Conservation (phyloP, 2,329 filamentous ascomycete species). For the Scedosporium dehoogii region DNA sequence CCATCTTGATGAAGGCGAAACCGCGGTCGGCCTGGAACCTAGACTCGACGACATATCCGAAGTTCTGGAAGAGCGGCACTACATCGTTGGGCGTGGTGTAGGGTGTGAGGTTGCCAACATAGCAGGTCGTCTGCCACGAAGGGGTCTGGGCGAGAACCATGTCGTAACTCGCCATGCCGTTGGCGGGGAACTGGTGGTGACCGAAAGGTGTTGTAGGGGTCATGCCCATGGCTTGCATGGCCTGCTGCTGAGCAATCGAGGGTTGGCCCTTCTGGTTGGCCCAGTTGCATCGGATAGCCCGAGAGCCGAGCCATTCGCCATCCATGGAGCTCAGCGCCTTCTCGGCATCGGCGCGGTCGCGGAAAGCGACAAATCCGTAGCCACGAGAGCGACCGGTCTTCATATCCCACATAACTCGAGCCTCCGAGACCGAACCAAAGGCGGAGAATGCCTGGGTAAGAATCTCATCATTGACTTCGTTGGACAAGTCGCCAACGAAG, state of each 20-base stretch:
- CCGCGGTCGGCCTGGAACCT: slow-evolving; percentile 96
- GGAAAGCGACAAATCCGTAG: slow-evolving; percentile 96
- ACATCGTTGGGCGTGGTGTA: slow-evolving; percentile 96
- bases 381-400: slow-evolving; percentile 96
- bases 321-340: slow-evolving; percentile 97
- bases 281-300: slow-evolving; percentile 99
- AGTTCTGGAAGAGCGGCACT: slow-evolving; percentile 97
- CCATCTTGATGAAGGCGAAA: slow-evolving; percentile 99
- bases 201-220: slow-evolving; percentile 93
- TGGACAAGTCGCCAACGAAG: slow-evolving; percentile 94
- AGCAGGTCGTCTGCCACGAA: slow-evolving; percentile 96
- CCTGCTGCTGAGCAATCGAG: slow-evolving; percentile 94
- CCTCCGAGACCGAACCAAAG: slow-evolving; percentile 92
- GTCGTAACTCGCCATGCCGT: slow-evolving; percentile 94
- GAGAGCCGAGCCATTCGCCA: slow-evolving; percentile 95
- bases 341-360: slow-evolving; percentile 86
- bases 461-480: slow-evolving; percentile 97
- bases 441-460: slow-evolving; percentile 89
- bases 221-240: slow-evolving; percentile 96
- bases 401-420: slow-evolving; percentile 99
- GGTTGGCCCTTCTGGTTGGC: slow-evolving; percentile 99
- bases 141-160: slow-evolving; percentile 94
- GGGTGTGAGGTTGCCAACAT: slow-evolving; percentile 93
- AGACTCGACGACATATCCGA: slow-evolving; percentile 93
- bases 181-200: slow-evolving; percentile 94